Conservation (phyloP, 2,329 filamentous ascomycete genomes). For the Verticillium klebahnii region DNA sequence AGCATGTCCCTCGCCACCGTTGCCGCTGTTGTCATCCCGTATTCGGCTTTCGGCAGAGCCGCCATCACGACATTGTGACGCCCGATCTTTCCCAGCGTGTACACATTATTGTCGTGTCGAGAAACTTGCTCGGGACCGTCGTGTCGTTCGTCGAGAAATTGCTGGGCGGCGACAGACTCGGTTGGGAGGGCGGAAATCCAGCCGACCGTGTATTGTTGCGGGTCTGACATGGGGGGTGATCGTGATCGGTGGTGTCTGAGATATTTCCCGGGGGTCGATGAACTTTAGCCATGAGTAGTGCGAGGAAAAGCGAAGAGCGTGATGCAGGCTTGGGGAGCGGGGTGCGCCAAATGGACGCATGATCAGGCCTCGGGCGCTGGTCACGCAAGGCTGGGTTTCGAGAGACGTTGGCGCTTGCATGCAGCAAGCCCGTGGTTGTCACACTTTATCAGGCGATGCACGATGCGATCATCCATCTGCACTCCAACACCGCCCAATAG, state of each 20-base stretch:
- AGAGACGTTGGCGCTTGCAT: too few relatives aligned
- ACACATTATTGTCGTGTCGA: slow-evolving; percentile 15
- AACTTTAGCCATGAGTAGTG: background rate
- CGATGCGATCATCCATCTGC: too few relatives aligned
- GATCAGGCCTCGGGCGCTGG: slow-evolving; percentile 49
- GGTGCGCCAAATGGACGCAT: background rate
- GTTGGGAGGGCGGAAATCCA: slow-evolving; percentile 3
- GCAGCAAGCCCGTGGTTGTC: too few relatives aligned
- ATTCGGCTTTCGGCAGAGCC: slow-evolving; percentile 21
- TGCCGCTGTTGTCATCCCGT: slow-evolving; percentile 24
- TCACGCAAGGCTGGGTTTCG: too few relatives aligned
- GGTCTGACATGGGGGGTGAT: background rate
- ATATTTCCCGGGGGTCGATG: too few relatives aligned
- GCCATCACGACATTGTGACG: slow-evolving; percentile 27
- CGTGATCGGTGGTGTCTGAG: background rate
- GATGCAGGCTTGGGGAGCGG: background rate
- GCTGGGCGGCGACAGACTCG: slow-evolving; percentile 20
- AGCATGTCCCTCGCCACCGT: slow-evolving; percentile 25
- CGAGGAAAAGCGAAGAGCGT: background rate
- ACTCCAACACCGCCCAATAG: too few relatives aligned
- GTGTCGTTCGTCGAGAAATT: slow-evolving; percentile 22
- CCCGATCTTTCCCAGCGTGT: slow-evolving; percentile 22
- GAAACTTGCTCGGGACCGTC: slow-evolving; percentile 14
- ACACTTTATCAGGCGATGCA: too few relatives aligned
- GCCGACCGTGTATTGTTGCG: background rate